Evolutionary conservation across 805 yeast genomes (phyloP), one percentile per base, ranked within the genome.

Genomic region (Candida caryicola): DNA sequence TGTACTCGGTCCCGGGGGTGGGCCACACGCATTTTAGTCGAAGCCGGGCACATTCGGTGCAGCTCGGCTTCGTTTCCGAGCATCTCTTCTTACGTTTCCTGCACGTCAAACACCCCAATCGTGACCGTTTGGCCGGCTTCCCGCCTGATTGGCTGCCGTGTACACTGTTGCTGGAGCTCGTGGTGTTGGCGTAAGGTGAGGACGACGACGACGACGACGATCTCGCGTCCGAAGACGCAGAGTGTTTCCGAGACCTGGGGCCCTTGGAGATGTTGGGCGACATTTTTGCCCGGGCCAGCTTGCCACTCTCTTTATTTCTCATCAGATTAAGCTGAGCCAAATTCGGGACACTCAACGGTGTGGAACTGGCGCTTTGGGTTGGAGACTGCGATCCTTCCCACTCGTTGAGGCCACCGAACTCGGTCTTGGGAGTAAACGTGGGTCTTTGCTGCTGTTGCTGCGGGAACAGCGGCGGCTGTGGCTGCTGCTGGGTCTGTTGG

Each of bases 61-160:
- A 85, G 17, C 57, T 57, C 3, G 95, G 95, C 38, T 71, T 71
- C 1, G 71, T 64, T 54, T 85, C 93, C 52, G 86, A 83, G 47
- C 95, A 85, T 39, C 89, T 71, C 55, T 84, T 85, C 67, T 85
- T 85, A 17, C 95, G 62, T 42, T 75, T 77, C 31, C 93, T 73
- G 49, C 95, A 85, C 1, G 95, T 83, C 30, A 82, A 64, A 55
- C 95, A 85, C 0, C 95, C 95, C 70, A 72, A 69, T 51, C 86
- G 69, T 13, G 84, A 78, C 40, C 87, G 64, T 49, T 67, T 76
- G n/a, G 67, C 48, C 7, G 10, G 25, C 10, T 21, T 5, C 52
- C 52, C 5, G 52, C 40, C 34, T 48, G 48, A 31, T 30, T 34
- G 37, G 10, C 21, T 34, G 29, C 15, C 10, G 30, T n/a, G 7